Conservation (phyloP, 1,284 basidiomycete genomes). For the Tylopilus orsonianus region DNA sequence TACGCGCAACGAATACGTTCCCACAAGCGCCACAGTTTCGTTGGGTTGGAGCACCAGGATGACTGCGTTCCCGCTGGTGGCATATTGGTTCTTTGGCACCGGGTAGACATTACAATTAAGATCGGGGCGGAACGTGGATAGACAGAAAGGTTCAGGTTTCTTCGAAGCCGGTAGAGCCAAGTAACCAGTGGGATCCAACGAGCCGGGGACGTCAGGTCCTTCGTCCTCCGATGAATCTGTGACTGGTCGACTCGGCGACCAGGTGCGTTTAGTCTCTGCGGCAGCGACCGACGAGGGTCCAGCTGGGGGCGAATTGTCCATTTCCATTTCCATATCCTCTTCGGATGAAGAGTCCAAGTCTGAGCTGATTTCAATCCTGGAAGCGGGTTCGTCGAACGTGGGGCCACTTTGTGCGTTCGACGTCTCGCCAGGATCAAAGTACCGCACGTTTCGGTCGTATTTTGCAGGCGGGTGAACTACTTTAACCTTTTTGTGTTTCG, state of each 20-base stretch:
- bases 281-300: conserved; percentile 8
- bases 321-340: conserved; percentile 30
- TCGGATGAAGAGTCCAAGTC: conserved; percentile 29
- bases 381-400: conserved; percentile 24
- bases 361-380: conserved; percentile 37
- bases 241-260: conserved; percentile 54
- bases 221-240: conserved; percentile 50
- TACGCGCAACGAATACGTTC: conserved; percentile 53
- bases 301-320: conserved; percentile 9
- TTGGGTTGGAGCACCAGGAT: conserved; percentile 43
- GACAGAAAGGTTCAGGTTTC: background rate
- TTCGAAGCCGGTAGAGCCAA: background rate
- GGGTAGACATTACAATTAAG: conserved; percentile 13
- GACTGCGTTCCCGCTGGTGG: conserved; percentile 21
- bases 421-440: conserved; percentile 37
- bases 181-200: background rate
- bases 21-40: conserved; percentile 59
- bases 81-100: conserved; percentile 2
- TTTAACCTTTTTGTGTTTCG: conserved; percentile 27
- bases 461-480: conserved; percentile 11
- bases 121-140: conserved; percentile 26
- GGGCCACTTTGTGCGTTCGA: conserved; percentile 38
- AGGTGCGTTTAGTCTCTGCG: conserved; percentile 36
- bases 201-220: conserved; percentile 23
- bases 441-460: conserved; percentile 24